A percentile compares a stretch with the other conserved stretches of the same genome.
phyloP scores from a whole-genome alignment of 2,329 filamentous ascomycete genomes.

The Fusarium acutatum region DNA sequence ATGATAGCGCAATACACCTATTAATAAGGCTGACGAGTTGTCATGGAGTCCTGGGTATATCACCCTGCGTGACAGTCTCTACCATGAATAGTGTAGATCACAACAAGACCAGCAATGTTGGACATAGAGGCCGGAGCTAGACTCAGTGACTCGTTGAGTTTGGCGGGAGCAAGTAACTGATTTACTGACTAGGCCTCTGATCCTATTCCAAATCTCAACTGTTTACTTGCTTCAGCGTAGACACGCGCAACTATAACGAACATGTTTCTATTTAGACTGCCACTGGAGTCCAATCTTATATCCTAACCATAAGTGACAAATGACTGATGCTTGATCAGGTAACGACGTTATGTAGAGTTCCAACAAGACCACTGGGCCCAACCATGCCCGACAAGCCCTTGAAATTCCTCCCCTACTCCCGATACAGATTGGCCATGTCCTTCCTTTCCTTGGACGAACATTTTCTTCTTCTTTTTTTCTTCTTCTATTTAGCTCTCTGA shows the following conservation, averaged over 20 bases:
- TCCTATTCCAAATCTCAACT: neutral
- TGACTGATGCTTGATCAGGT: neutral
- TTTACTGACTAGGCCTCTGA: neutral
- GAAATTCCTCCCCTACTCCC: neutral
- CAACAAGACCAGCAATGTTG: neutral
- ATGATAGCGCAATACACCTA: neutral
- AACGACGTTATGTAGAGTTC: neutral
- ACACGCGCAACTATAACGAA: neutral
- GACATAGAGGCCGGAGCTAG: too few species aligned
- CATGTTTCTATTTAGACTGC: neutral
- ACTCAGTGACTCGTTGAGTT: neutral
- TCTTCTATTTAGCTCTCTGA: too few species aligned
- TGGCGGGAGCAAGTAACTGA: neutral
- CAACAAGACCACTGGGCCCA: neutral
- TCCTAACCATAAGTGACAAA: neutral
- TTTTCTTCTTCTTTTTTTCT: too few species aligned
- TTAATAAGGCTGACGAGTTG: neutral
- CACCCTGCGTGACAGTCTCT: neutral
- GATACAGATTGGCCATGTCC: neutral
- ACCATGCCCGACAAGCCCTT: neutral
- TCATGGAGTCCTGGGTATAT: neutral
- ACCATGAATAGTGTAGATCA: neutral
- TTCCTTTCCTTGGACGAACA: neutral
- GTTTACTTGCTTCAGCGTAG: neutral
- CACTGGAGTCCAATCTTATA: neutral